Base-by-base conservation (phyloP, 768 basidiomycete species). In the Mrakia blollopis region DNA sequence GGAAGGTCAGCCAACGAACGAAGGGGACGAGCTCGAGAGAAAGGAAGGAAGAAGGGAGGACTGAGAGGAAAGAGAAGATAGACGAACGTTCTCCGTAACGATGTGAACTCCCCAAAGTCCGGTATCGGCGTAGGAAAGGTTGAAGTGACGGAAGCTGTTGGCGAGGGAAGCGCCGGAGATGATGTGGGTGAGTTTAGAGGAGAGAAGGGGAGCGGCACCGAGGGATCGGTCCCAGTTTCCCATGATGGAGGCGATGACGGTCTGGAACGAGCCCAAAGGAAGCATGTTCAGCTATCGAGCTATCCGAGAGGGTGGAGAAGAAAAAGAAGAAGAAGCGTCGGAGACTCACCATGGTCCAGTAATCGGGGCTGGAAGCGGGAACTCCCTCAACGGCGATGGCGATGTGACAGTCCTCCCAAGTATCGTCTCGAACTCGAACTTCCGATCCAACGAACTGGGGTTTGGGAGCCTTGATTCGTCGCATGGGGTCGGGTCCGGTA, bases 121-220 rank as follows among this genome's bases (percentile, higher is more conserved):
- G 28, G 95, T 98, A 85, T 99, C 97, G 9, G 94, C 94, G 87
- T 99, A 99, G 9, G 92, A 93, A 1, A 96, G 98, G 25, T 94
- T 96, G 90, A 98, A 99, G 73, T 92, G 93, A 93, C 98, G 96
- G 91, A 92, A 99, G 77, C 91, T 93, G 87, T 98, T 99, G 82
- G 97, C 97, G 83, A 98, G 93, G 87, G 93, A 92, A 88, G 98
- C 90, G 73, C 88, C 87, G 52, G 93, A 92, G 81, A 98, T 88
- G 84, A 94, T 91, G 84, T 95, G 91, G 35, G 92, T 92, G 74
- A 99, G 90, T 72, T 91, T 89, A 72, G 94, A 97, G 78, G 92
- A 94, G 79, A 96, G 89, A 73, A 97, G 87, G 32, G 93, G 88
- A 3, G 93, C 91, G 68, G 93, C 89, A 80, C 96, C 97, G 81